Percentiles rank a stretch among this genome's conserved stretches.
phyloP scores from a whole-genome alignment of 768 basidiomycete genomes.

The Tricholoma bakamatsutake region DNA sequence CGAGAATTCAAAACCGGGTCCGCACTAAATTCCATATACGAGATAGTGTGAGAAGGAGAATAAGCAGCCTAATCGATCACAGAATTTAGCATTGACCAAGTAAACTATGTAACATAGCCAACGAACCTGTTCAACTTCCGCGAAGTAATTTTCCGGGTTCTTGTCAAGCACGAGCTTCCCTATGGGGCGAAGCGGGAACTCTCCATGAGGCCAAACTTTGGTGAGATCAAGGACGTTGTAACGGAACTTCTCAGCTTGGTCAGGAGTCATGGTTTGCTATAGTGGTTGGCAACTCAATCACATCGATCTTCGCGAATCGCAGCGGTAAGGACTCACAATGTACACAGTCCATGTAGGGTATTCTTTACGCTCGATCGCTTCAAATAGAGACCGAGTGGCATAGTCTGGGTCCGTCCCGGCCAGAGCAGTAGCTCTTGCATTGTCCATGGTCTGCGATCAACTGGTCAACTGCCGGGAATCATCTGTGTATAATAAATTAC shows the following conservation, averaged over 20 bases:
- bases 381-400: constrained; percentile 70
- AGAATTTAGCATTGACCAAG: constrained; percentile 22
- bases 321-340: constrained; percentile 43
- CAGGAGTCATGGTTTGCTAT: constrained; percentile 88
- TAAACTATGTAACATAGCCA: constrained; percentile 11
- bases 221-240: constrained; percentile 91
- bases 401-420: constrained; percentile 82
- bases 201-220: constrained; percentile 84
- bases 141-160: constrained; percentile 84
- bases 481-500: constrained; percentile 23
- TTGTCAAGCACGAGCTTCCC: constrained; percentile 82
- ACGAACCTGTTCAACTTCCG: constrained; percentile 87
- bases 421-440: constrained; percentile 57
- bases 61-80: constrained; percentile 55
- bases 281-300: background rate
- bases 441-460: constrained; percentile 58
- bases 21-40: no score
- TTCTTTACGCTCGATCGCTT: constrained; percentile 75
- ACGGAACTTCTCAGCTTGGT: constrained; percentile 86
- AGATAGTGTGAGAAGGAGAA: constrained; percentile 85
- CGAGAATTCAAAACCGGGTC: constrained; percentile 95
- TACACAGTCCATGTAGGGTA: constrained; percentile 88
- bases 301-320: no score
- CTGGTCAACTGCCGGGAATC: background rate
- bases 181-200: constrained; percentile 84